Evolutionary conservation across 2,329 filamentous ascomycete genomes (phyloP).

Genomic region (Ceratocystis smalleyi): DNA sequence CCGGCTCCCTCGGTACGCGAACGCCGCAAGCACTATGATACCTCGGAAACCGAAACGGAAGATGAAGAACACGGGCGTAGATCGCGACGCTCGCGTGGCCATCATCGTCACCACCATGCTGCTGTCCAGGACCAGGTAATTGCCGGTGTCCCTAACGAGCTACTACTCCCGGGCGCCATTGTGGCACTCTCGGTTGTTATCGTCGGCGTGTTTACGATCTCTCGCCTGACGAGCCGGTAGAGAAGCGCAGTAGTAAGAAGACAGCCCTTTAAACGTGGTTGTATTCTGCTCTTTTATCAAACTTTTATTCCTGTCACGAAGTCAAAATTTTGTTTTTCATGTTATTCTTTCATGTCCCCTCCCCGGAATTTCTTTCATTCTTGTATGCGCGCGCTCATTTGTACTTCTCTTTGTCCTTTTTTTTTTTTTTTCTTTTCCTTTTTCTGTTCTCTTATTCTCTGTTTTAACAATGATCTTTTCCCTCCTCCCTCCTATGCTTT

Average conservation of each 20-base stretch:
- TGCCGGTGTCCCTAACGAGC: slow-evolving; percentile 80
- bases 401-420: not conserved
- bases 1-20: slow-evolving; percentile 35
- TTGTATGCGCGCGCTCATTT: slow-evolving; percentile 1
- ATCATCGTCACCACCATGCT: slow-evolving; percentile 20
- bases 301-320: slow-evolving; percentile 1
- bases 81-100: slow-evolving; percentile 27
- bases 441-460: slow-evolving; percentile 7
- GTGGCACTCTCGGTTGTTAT: slow-evolving; percentile 92
- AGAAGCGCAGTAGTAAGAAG: slow-evolving; percentile 13
- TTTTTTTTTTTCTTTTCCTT: too few relatives aligned
- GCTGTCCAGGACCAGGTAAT: slow-evolving; percentile 60
- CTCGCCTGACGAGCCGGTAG: slow-evolving; percentile 46
- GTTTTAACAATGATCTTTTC: slow-evolving; percentile 1
- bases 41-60: slow-evolving; percentile 45
- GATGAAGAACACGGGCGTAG: slow-evolving; percentile 33
- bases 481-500: not conserved
- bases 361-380: not conserved
- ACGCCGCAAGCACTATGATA: slow-evolving; percentile 31
- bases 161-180: slow-evolving; percentile 83
- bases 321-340: not conserved
- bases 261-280: not conserved
- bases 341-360: slow-evolving; percentile 3
- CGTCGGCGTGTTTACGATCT: slow-evolving; percentile 78
- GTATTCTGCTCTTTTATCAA: not conserved